These are phyloP conservation scores for Fraxinus greggii DNA, from an alignment of 305 asterid genomes.

Conservation along the genomic window DNA sequence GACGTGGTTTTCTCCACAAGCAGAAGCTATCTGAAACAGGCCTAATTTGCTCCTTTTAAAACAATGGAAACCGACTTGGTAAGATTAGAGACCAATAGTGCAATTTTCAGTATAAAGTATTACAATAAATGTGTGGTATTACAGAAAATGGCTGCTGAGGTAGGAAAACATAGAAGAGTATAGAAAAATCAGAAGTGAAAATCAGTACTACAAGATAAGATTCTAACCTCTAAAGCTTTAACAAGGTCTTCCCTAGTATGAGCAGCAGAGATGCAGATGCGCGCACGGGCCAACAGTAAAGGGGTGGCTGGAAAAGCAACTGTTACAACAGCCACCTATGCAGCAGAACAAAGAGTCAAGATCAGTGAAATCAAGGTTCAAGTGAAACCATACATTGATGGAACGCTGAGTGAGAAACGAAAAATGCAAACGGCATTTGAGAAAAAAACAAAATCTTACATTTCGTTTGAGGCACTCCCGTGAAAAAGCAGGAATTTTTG, in stretches of 20 bases:
- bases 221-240: constrained; percentile 71
- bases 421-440: background rate
- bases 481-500: constrained; percentile 22
- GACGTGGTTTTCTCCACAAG: background rate
- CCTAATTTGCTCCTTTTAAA: background rate
- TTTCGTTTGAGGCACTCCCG: constrained; percentile 88
- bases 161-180: background rate
- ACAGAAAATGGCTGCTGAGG: background rate
- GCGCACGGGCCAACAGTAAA: constrained; percentile 77
- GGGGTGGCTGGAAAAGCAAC: constrained; percentile 99
- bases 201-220: background rate
- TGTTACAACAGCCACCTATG: constrained; percentile 65
- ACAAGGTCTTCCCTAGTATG: constrained; percentile 86
- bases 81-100: background rate
- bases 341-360: constrained; percentile 17
- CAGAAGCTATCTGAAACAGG: background rate
- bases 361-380: background rate
- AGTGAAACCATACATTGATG: background rate
- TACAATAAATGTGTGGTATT: background rate
- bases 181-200: background rate
- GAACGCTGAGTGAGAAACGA: background rate
- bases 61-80: background rate
- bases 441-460: constrained; percentile 31
- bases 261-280: constrained; percentile 94
- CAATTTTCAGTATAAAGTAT: background rate